phyloP scores from a whole-genome alignment of 23 red algal species.

The Chondrus crispus region DNA sequence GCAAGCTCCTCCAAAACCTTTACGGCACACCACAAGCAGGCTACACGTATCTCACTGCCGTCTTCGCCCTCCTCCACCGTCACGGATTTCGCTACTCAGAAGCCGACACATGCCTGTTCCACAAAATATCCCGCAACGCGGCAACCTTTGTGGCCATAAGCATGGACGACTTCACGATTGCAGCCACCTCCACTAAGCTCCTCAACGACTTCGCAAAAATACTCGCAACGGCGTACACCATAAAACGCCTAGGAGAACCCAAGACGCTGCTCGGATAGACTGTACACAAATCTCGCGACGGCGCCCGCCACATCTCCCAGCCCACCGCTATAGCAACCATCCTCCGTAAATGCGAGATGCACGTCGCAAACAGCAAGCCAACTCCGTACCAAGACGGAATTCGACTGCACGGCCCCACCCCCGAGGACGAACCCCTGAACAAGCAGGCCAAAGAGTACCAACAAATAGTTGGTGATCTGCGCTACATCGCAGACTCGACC shows the following conservation, averaged over 20 bases:
- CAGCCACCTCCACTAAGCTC: neutral
- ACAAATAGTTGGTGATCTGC: neutral
- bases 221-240: neutral
- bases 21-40: neutral
- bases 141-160: neutral
- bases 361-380: neutral
- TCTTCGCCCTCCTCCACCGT: neutral
- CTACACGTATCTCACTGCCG: neutral
- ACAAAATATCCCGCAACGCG: neutral
- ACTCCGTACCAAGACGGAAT: neutral
- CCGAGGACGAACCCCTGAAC: too few species aligned
- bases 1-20: neutral
- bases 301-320: neutral
- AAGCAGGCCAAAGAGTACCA: too few species aligned
- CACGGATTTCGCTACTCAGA: neutral
- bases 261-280: neutral
- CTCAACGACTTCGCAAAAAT: neutral
- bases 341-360: neutral
- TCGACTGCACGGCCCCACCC: neutral
- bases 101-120: neutral
- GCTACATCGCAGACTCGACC: neutral
- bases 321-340: neutral
- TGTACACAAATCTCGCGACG: neutral
- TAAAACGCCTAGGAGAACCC: neutral
- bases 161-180: neutral